phyloP scores from a whole-genome alignment of 1,284 basidiomycete species.

The Anthracocystis setariae region DNA sequence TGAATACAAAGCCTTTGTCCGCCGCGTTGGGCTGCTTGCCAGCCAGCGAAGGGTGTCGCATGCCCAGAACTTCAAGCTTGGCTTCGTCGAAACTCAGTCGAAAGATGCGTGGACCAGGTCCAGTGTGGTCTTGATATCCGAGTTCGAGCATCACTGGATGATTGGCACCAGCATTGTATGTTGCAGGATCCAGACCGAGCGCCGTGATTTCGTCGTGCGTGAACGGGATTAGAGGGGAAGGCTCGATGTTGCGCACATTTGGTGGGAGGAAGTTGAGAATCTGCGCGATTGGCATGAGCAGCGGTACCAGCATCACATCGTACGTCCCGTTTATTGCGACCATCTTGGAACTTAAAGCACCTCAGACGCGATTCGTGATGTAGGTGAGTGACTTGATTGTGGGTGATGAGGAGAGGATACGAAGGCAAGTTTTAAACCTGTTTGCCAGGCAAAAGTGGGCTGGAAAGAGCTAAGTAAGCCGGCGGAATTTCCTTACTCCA shows the following conservation, averaged over 20 bases:
- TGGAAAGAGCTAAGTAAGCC: not conserved
- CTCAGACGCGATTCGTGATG: not conserved
- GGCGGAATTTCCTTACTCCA: not conserved
- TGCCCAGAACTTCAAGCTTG: slow-evolving; percentile 44
- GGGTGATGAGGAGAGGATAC: not conserved
- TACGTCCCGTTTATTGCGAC: slow-evolving; percentile 49
- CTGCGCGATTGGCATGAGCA: slow-evolving; percentile 38
- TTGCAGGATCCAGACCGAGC: slow-evolving; percentile 19
- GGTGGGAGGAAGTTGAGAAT: slow-evolving; percentile 48
- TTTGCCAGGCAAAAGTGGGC: too few species aligned
- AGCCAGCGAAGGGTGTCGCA: slow-evolving; percentile 36
- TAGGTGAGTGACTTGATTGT: not conserved
- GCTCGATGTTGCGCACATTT: slow-evolving; percentile 31
- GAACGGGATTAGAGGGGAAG: slow-evolving; percentile 41
- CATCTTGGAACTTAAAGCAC: slow-evolving; percentile 17
- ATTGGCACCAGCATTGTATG: slow-evolving; percentile 29
- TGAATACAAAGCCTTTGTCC: slow-evolving; percentile 39
- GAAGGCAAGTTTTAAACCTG: too few species aligned
- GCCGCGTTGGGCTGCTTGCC: slow-evolving; percentile 26
- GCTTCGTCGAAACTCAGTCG: slow-evolving; percentile 47
- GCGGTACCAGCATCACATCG: slow-evolving; percentile 47
- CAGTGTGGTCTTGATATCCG: slow-evolving; percentile 43
- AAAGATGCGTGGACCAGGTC: slow-evolving; percentile 42
- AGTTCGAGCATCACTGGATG: slow-evolving; percentile 50
- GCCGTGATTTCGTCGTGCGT: slow-evolving; percentile 25